Conservation (phyloP, 2,329 filamentous ascomycete species). For the Penicillium sp. region DNA sequence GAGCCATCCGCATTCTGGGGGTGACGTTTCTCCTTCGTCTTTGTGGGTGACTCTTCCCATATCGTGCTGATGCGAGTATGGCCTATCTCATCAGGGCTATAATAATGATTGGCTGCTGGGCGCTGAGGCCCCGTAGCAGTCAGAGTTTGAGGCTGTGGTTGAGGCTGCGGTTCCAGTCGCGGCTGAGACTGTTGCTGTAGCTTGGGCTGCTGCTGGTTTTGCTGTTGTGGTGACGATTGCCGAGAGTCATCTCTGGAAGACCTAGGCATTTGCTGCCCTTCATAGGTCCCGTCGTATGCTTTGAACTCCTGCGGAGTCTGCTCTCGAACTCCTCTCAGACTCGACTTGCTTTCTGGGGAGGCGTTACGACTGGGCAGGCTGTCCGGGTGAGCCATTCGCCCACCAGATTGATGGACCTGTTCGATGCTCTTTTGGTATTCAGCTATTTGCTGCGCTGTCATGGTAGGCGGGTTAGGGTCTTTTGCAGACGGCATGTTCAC, state of each 20-base stretch:
- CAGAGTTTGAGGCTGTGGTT: conserved; percentile 4
- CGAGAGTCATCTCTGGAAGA: neutral
- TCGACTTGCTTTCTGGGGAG: conserved; percentile 32
- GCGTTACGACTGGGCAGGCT: conserved; percentile 31
- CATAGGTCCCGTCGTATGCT: conserved; percentile 17
- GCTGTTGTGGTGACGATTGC: conserved; percentile 1
- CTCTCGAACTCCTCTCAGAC: conserved; percentile 24
- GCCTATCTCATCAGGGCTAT: conserved; percentile 43
- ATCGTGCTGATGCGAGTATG: conserved; percentile 39
- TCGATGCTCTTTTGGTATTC: conserved; percentile 43
- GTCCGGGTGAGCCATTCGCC: conserved; percentile 33
- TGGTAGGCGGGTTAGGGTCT: conserved; percentile 42
- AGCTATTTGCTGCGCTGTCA: conserved; percentile 41
- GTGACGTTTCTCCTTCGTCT: conserved; percentile 21
- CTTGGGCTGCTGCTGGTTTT: conserved; percentile 2
- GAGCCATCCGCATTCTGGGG: conserved; percentile 33
- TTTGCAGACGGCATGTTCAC: conserved; percentile 47
- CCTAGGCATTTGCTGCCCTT: conserved; percentile 8
- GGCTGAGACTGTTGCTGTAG: conserved; percentile 2
- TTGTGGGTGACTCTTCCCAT: conserved; percentile 33
- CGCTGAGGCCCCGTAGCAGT: neutral
- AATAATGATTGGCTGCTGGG: conserved; percentile 30
- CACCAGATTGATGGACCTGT: conserved; percentile 30
- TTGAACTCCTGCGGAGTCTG: conserved; percentile 18
- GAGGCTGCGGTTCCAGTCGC: neutral